These are phyloP conservation scores for Choanephora cucurbitarum DNA, from an alignment of 371 early-diverging fungal genomes.

Conservation along the genomic window DNA sequence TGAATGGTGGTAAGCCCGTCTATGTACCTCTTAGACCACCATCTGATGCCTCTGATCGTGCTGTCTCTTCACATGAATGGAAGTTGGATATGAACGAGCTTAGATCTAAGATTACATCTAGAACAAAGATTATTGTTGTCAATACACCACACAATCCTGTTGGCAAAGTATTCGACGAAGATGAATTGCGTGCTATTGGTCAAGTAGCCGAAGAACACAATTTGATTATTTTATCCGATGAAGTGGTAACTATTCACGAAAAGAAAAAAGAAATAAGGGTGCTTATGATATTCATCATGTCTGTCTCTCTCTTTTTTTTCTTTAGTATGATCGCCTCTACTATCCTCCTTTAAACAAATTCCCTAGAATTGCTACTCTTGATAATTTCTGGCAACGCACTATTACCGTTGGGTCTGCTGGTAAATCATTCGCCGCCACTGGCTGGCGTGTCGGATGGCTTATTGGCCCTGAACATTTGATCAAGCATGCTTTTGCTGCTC, in stretches of 20 bases:
- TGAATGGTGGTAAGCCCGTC: constrained; percentile 88
- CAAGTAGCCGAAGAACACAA: constrained; percentile 80
- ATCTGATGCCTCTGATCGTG: constrained; percentile 44
- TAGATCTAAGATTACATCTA: constrained; percentile 71
- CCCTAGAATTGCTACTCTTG: constrained; percentile 79
- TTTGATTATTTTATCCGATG: constrained; percentile 89
- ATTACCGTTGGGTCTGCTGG: constrained; percentile 94
- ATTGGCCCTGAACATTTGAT: constrained; percentile 81
- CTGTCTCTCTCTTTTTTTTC: background rate
- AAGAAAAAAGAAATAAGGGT: background rate
- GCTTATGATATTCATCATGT: too few species aligned
- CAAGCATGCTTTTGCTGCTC: constrained; percentile 81
- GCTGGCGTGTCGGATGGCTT: constrained; percentile 97
- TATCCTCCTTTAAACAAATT: constrained; percentile 68
- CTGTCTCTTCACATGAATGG: constrained; percentile 77
- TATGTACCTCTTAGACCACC: constrained; percentile 79
- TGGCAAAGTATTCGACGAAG: constrained; percentile 81
- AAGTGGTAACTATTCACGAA: constrained; percentile 65
- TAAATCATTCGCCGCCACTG: constrained; percentile 94
- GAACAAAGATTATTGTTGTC: constrained; percentile 87
- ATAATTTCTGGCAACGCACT: constrained; percentile 89
- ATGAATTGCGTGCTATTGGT: constrained; percentile 82
- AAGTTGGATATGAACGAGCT: constrained; percentile 83
- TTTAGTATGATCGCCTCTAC: constrained; percentile 86
- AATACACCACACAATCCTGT: constrained; percentile 98